A percentile compares a stretch with the other conserved stretches of the same genome.
Conservation (phyloP, 1,139 yeast genomes). For the Geotrichum cucujoidarum region DNA sequence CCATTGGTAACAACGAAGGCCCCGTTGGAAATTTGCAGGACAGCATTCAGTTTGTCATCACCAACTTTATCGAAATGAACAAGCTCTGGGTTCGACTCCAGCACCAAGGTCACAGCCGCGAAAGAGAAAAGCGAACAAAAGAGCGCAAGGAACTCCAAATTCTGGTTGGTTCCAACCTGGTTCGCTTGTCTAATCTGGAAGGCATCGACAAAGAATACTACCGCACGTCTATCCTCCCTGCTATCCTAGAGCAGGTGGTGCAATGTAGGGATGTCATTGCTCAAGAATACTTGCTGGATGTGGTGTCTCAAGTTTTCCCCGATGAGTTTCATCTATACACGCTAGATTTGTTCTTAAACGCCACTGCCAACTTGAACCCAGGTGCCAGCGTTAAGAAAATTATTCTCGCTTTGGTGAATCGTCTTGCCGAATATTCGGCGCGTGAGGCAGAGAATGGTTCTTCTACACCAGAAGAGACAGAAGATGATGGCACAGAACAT, state of each 20-base stretch:
- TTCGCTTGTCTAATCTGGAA: constrained; percentile 79
- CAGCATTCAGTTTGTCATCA: constrained; percentile 66
- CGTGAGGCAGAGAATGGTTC: constrained; percentile 29
- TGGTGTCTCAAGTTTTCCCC: constrained; percentile 88
- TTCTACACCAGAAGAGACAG: constrained; percentile 8
- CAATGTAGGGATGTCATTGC: constrained; percentile 92
- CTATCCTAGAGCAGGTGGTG: constrained; percentile 80
- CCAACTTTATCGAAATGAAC: constrained; percentile 94
- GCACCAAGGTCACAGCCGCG: constrained; percentile 91
- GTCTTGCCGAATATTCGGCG: constrained; percentile 58
- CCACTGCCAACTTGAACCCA: constrained; percentile 66
- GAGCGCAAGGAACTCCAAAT: constrained; percentile 89
- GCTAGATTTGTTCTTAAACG: constrained; percentile 57
- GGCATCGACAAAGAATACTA: constrained; percentile 65
- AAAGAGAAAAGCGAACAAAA: constrained; percentile 63
- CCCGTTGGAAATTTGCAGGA: constrained; percentile 52
- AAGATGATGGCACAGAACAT: constrained; percentile 17
- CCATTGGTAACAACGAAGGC: constrained; percentile 37
- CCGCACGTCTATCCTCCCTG: constrained; percentile 63
- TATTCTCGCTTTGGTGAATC: constrained; percentile 62
- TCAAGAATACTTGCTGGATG: constrained; percentile 85
- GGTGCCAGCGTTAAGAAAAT: constrained; percentile 63
- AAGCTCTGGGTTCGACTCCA: constrained; percentile 95
- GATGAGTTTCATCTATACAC: constrained; percentile 84
- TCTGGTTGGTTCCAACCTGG: constrained; percentile 87